Evolutionary conservation across 2,329 filamentous ascomycete species (phyloP), one percentile per base, ranked within the genome.

Genomic region (Helotiales sp.): DNA sequence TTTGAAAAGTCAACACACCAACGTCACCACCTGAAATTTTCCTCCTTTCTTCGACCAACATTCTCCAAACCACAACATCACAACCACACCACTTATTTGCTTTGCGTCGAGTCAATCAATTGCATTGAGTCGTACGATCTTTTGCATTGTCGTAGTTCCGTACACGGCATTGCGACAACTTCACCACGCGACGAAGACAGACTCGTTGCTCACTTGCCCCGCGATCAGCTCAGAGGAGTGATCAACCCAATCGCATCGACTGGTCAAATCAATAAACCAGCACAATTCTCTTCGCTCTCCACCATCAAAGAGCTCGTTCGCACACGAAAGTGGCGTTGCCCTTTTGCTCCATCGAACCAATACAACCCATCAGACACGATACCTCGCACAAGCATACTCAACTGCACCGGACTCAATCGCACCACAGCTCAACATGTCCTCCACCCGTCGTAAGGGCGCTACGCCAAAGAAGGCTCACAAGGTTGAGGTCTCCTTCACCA

Each of bases 401-500:
- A 30, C 28, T 22, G 24, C 40, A 15, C 1, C 7, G 22, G 17
- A 22, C 22, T 24, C 20, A 5, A 40, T 37, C 32, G 54, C 22
- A n/a, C n/a, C n/a, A n/a, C n/a, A n/a, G n/a, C n/a, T n/a, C 8
- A 40, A 15, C 7, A 63, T 63, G 61, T 50, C 61, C 6, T 8
- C 61, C 8, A 32, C 37, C 40, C 45, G 28, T 40, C 24, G 45
- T 37, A 61, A 64, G 13, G 57, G 67, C 52, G 49, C 61, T 43
- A 45, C 62, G 5, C 11, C 30, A 20, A 30, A 65, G 24, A 64
- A 71, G 61, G 59, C 55, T 20, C 67, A 64, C 17, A 74, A 72
- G 47, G 55, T 75, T 8, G 64, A 68, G 13, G n/a, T 75, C 40
- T 75, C 73, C 32, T 72, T 77, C 43, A 72, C 71, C n/a, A 74